Evolutionary conservation across 148 eudicot genomes (phyloP), one percentile per base, ranked within the genome.

Genomic region (Chenopodium album): DNA sequence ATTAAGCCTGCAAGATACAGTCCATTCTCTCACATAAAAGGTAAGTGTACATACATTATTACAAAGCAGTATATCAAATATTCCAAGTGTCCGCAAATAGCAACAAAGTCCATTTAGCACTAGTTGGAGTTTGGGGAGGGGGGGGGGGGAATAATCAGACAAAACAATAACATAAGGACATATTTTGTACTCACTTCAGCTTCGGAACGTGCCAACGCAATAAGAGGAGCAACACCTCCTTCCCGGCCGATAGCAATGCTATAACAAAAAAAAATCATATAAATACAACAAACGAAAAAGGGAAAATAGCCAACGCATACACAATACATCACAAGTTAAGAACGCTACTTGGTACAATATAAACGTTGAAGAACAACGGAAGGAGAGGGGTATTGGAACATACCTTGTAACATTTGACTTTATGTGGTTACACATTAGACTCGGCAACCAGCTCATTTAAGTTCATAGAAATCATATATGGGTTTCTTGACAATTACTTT

Each of bases 221-320:
- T 92, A 63, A 95, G 93, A 85, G 99, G 95, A 37, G 94, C 92
- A 79, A 95, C 92, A 81, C 99, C 99, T 79, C 99, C 99, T 90
- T 92, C 97, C 77, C 88, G 92, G 75, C 99, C 99, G 78, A 95
- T 95, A 73, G 99, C 98, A 91, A 95, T 94, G 78, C 99, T 95
- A 80, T 72, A 64, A 82, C 75, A 83, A 63, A 80, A 83, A 76
- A 78, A 82, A 48, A 68, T 34, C 32, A 47, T 69, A n/a, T 72
- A 46, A 80, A 41, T 78, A 31, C 23, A 77, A 60, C 20, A 34
- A 71, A 78, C 19, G 19, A 34, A 71, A 41, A 48, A 84, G 79
- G 52, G 32, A 79, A 23, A 69, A 14, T 29, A 23, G 4, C 26
- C 37, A 47, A 23, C 71, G 2, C 32, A 31, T 31, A 31, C 1